Evolutionary conservation across 768 basidiomycete species (phyloP), one percentile per base, ranked within the genome.

Genomic region (Lyophyllum atratum): DNA sequence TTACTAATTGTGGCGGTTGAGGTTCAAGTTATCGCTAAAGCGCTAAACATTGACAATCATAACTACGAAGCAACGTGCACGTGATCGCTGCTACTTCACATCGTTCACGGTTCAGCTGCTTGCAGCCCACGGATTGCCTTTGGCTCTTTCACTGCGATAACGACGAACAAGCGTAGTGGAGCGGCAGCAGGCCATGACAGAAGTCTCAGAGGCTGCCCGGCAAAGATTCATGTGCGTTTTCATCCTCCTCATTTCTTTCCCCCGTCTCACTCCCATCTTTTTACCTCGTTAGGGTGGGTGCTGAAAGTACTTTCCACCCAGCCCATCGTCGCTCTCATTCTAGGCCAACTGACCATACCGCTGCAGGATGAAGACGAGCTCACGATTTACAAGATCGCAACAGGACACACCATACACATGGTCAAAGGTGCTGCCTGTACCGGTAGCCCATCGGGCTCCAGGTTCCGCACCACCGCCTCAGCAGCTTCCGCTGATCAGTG

Each of bases 391-490:
- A 96, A 97, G 80, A 94, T 97, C 56, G 90, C 92, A 66, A 84
- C 89, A 1, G 80, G 83, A 3, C 92, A 97, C 69, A 95, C 93
- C 0, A 85, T 95, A 37, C 94, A 94, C 70, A 93, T 94, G 91
- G 95, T 95, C 65, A 96, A 95, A 70, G 91, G 92, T 22, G 86
- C 83, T 10, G 80, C 87, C 1, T 82, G 87, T 8, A 68, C 84
- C 0, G 68, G 72, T 7, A 77, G 70, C 10, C 67, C 79, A 0
- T 72, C 80, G 1, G 44, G 44, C 17, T 52, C 55, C n/a, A n/a
- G n/a, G 43, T 11, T 28, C 56, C 15, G 11, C 49, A 21, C 37
- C 46, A 31, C 65, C 39, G 3, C 74, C 82, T n/a, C 87, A 84
- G 67, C 79, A 76, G 31, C 76, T 93, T 19, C 94, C 95, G 15